Percentiles rank a stretch among this genome's conserved stretches.
Evolutionary conservation across 306 rosid genomes (phyloP).

Genomic region (Begonia peltatifolia): DNA sequence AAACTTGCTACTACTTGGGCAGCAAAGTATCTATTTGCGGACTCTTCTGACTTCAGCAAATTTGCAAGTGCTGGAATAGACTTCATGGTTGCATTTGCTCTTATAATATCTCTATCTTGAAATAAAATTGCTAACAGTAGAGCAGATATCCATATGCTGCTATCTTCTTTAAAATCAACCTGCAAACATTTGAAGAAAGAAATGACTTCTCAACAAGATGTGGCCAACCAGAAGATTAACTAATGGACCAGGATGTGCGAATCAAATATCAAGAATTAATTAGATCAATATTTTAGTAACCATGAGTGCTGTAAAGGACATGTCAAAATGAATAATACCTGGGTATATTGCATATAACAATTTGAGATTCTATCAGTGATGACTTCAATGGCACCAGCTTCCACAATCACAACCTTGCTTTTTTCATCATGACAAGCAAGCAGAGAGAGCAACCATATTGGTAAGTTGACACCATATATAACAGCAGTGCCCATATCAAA

Average conservation of each 20-base stretch:
- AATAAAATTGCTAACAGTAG: slow-evolving; percentile 72
- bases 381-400: slow-evolving; percentile 89
- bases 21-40: slow-evolving; percentile 77
- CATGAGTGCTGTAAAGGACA: neutral
- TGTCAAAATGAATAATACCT: slow-evolving; percentile 41
- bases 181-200: slow-evolving; percentile 24
- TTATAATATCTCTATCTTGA: slow-evolving; percentile 89
- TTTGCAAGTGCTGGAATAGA: slow-evolving; percentile 71
- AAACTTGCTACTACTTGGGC: slow-evolving; percentile 91
- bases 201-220: slow-evolving; percentile 10
- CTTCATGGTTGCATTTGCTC: slow-evolving; percentile 77
- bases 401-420: slow-evolving; percentile 62
- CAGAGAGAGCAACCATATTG: slow-evolving; percentile 77
- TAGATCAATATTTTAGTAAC: neutral
- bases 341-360: slow-evolving; percentile 57
- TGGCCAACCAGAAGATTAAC: slow-evolving; percentile 6
- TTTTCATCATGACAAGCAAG: slow-evolving; percentile 77
- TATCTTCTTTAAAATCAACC: slow-evolving; percentile 87
- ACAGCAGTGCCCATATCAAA: slow-evolving; percentile 41
- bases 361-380: slow-evolving; percentile 71
- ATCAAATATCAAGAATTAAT: too few species aligned
- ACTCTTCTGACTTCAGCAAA: slow-evolving; percentile 78
- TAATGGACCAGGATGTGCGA: slow-evolving; percentile 7
- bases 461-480: slow-evolving; percentile 55
- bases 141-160: slow-evolving; percentile 79